Percentiles rank a stretch among this genome's conserved stretches.
Evolutionary conservation across 805 yeast species (phyloP).

Genomic region (Metschnikowia cerradonensis): DNA sequence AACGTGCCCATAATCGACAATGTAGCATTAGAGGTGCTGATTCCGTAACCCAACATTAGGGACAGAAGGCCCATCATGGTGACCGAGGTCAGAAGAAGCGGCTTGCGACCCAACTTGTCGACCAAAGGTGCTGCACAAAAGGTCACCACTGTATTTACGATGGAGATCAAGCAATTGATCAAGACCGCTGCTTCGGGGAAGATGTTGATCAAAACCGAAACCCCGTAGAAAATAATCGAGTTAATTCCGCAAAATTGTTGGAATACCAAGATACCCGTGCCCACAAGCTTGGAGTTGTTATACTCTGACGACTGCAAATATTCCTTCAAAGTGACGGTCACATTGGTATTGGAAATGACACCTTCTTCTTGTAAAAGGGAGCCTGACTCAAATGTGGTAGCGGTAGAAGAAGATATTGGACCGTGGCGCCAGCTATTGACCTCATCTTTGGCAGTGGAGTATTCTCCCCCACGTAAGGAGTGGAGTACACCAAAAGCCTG

Average conservation of each 20-base stretch:
- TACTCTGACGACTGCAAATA: slow-evolving; percentile 54
- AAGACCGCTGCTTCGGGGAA: slow-evolving; percentile 69
- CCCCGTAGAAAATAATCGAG: slow-evolving; percentile 90
- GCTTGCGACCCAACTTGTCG: slow-evolving; percentile 74
- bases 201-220: slow-evolving; percentile 66
- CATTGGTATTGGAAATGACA: background rate
- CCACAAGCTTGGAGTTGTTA: slow-evolving; percentile 56
- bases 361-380: slow-evolving; percentile 19
- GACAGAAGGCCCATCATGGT: slow-evolving; percentile 65
- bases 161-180: slow-evolving; percentile 73
- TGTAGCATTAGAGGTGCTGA: slow-evolving; percentile 42
- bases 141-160: slow-evolving; percentile 72
- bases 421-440: slow-evolving; percentile 33
- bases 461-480: slow-evolving; percentile 38
- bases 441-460: slow-evolving; percentile 30
- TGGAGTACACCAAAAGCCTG: slow-evolving; percentile 39
- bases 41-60: slow-evolving; percentile 62
- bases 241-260: slow-evolving; percentile 95
- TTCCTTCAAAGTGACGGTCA: slow-evolving; percentile 23
- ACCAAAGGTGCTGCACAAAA: slow-evolving; percentile 68
- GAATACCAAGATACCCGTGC: slow-evolving; percentile 68
- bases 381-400: slow-evolving; percentile 15
- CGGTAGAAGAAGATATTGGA: background rate
- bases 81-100: slow-evolving; percentile 63
- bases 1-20: slow-evolving; percentile 63